phyloP scores from a whole-genome alignment of 192 early-diverging fungal species.

The Linnemannia elongata region DNA sequence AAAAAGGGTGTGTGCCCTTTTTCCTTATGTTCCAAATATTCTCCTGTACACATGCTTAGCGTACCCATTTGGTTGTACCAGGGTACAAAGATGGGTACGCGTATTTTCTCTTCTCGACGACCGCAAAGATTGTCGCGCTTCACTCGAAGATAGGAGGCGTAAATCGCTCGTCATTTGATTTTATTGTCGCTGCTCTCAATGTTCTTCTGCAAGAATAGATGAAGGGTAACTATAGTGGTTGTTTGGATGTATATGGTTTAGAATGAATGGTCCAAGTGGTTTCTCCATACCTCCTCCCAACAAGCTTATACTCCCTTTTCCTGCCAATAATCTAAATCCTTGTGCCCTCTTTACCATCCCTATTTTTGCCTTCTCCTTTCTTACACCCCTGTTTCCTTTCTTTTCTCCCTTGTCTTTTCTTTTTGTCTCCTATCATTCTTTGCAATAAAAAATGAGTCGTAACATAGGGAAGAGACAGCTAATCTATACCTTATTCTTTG shows the following conservation, averaged over 20 bases:
- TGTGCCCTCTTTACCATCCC: background rate
- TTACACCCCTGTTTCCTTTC: background rate
- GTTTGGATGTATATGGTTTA: background rate
- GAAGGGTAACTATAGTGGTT: background rate
- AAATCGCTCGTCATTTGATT: no score
- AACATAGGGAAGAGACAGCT: background rate
- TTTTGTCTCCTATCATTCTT: background rate
- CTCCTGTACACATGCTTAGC: no score
- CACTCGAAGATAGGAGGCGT: no score
- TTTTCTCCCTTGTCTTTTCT: background rate
- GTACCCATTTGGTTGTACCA: no score
- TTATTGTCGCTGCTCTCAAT: no score
- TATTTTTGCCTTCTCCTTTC: background rate
- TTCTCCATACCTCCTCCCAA: background rate
- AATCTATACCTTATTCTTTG: no score
- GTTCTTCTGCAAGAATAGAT: background rate
- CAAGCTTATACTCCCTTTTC: background rate
- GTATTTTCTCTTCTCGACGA: no score
- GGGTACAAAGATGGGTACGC: no score
- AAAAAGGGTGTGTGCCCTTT: no score
- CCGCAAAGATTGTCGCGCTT: no score
- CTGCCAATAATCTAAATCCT: background rate
- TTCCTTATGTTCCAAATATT: no score
- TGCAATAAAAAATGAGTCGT: background rate
- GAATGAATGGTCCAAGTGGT: background rate